Base-by-base conservation (phyloP, 2,329 filamentous ascomycete species). In the Pyrenophora teres region DNA sequence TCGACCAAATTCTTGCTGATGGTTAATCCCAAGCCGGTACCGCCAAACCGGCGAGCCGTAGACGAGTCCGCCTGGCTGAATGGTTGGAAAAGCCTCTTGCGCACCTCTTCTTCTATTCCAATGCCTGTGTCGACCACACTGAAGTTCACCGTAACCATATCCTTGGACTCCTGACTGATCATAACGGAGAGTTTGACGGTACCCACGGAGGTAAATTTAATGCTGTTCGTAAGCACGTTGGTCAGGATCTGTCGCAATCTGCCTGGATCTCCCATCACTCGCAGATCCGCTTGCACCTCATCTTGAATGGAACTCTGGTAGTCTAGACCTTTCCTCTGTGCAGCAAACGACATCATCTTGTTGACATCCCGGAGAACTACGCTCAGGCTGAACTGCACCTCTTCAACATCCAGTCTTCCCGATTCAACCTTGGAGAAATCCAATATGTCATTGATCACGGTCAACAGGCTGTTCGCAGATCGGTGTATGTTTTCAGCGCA, bases 371-470 rank as follows among this genome's bases (percentile, higher is more conserved):
- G 81, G 6, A 92, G 83, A 10, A 91, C 84, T 1, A 90, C 79
- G 0, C 86, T 86, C 2, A 92, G 77, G 23, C 87, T 90, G 63
- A 92, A 93, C 55, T 90, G 88, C 0, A 92, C 88, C 62, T 92
- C 87, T 71, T 92, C 89, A 35, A 92, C 87, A 56, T 92, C 88
- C 16, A 92, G 74, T 6, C 87, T 80, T 3, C 89, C 89, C 7
- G 87, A 90, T 68, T 92, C 89, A 1, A 91, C 87, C 71, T 95
- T 95, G 3, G 90, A 94, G 69, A 95, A 92, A 72, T 95, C 91
- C 1, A 96, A 78, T 48, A 95, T 95, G 64, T 96, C 91, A 65
- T 96, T 95, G 73, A 96, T 95, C 35, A 96, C 88, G 0, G 90
- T 93, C 16, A 96, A 78, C 2, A 96, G 76, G 2, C 89, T 90